Evolutionary conservation across 2,329 filamentous ascomycete genomes (phyloP).

Genomic region (Trichoderma semiorbis): DNA sequence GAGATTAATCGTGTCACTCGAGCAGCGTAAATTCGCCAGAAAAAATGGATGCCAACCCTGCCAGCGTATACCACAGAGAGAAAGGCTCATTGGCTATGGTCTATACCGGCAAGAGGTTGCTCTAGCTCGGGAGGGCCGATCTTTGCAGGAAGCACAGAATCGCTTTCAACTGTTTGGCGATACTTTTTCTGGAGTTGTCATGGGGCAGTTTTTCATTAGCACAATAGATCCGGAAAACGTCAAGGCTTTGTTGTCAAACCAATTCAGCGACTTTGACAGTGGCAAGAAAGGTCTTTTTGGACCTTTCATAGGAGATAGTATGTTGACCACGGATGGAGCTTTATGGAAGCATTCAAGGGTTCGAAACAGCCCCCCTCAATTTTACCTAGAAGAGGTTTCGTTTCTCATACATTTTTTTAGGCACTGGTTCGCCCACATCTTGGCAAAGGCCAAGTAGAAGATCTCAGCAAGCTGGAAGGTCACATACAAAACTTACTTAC

Average conservation of each 20-base stretch:
- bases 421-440: neutral
- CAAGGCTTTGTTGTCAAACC: neutral
- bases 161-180: neutral
- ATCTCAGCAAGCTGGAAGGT: neutral
- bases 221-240: neutral
- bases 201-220: neutral
- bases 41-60: neutral
- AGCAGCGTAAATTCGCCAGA: neutral
- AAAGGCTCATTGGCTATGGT: neutral
- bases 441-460: neutral
- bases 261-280: neutral
- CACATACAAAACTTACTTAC: neutral
- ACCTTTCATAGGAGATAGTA: neutral
- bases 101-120: neutral
- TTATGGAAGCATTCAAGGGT: slow-evolving; percentile 3
- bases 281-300: neutral
- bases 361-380: neutral
- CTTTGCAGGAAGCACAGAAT: neutral
- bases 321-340: neutral
- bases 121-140: neutral
- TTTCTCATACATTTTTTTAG: neutral
- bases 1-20: neutral
- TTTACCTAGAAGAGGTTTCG: neutral
- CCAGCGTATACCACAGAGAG: neutral
- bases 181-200: neutral